Evolutionary conservation across 1,284 basidiomycete genomes (phyloP), one percentile per base, ranked within the genome.

Genomic region (Marasmius sp.): DNA sequence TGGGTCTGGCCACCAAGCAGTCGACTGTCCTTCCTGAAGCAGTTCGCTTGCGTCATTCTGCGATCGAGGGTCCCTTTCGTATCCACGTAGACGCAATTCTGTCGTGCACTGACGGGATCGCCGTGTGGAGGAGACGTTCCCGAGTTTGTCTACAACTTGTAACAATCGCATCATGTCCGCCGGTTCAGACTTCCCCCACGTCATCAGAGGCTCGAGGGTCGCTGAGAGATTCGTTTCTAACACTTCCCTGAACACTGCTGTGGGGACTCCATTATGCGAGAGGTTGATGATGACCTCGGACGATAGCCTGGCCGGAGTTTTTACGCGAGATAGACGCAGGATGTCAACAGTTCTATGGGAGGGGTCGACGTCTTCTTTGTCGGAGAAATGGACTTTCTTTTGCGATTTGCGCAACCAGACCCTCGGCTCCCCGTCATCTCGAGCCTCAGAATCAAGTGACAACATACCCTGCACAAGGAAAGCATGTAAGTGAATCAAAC

Each of bases 241-340:
- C 11, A 81, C 66, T 0, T 66, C 47, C 6, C 59, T 39, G 58
- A 82, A 75, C 6, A 72, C 64, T 0, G 59, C n/a, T 10, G 61
- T 54, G 0, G 73, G 69, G 0, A 82, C 80, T 1, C 77, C 77
- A 64, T 82, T 82, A 65, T 81, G 75, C 8, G 76, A 73, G n/a
- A 82, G 71, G 64, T 80, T 80, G 55, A 77, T 75, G 56, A 82
- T 77, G n/a, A 76, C 76, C 62, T 83, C 80, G 6, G 71, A 68
- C 6, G 80, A 80, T 8, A 81, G 68, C 3, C 73, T 69, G 0
- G 75, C 70, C 5, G 77, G 75, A 2, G 66, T 70, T 7, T 67
- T 70, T 61, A 80, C 68, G 0, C 72, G 71, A 0, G 77, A 72
- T 6, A 71, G 65, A 8, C 79, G 74, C 7, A 82, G 65, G 22